Evolutionary conservation across 768 basidiomycete genomes (phyloP).

Genomic region (Pleurotus eryngii): DNA sequence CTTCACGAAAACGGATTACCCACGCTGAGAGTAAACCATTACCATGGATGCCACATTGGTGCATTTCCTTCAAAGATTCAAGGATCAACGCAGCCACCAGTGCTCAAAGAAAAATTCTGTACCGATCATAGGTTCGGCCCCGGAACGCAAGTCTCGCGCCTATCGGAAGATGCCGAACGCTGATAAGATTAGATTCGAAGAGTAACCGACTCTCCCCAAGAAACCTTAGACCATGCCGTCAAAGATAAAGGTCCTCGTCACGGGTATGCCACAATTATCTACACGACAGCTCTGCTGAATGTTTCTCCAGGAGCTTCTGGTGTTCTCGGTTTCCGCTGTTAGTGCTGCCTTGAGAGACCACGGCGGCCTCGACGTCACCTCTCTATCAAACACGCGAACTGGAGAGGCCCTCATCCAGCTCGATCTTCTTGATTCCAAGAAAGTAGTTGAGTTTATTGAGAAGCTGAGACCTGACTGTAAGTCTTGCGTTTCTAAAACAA

Average conservation of each 20-base stretch:
- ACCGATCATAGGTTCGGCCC: no score
- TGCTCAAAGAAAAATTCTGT: no score
- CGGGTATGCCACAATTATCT: constrained; percentile 37
- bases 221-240: constrained; percentile 12
- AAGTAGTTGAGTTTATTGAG: constrained; percentile 52
- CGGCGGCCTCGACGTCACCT: constrained; percentile 43
- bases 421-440: constrained; percentile 60
- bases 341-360: constrained; percentile 51
- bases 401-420: constrained; percentile 51
- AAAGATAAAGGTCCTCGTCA: constrained; percentile 51
- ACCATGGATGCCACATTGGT: no score
- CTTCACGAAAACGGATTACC: not conserved
- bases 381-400: constrained; percentile 71
- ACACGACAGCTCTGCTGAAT: not conserved
- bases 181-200: constrained; percentile 7
- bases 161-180: not conserved
- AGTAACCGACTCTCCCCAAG: not conserved
- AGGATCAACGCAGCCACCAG: no score
- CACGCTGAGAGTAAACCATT: not conserved
- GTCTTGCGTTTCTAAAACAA: constrained; percentile 22
- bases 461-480: constrained; percentile 68
- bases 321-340: constrained; percentile 78
- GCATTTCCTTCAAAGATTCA: no score
- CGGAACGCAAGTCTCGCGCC: no score
- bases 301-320: constrained; percentile 77